phyloP scores from a whole-genome alignment of 495 filamentous ascomycete species.

The Rostrohypoxylon terebratum region DNA sequence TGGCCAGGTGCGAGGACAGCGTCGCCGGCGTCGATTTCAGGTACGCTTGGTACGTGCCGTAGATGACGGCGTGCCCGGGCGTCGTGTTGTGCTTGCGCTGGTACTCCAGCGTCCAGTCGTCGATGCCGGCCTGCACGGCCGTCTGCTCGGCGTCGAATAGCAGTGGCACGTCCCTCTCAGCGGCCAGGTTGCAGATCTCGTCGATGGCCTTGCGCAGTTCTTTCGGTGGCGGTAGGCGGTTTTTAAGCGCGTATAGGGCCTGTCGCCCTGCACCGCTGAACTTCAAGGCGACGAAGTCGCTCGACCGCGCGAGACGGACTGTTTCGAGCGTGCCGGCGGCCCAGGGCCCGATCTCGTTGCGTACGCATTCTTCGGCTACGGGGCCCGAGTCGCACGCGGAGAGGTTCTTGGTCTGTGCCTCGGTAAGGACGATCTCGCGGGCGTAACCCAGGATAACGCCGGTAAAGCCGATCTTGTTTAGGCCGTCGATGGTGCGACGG shows the following conservation, averaged over 20 bases:
- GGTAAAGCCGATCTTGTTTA: constrained; percentile 75
- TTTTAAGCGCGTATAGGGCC: constrained; percentile 72
- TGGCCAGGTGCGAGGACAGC: constrained; percentile 73
- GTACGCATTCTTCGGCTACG: constrained; percentile 58
- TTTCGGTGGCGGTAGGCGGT: constrained; percentile 67
- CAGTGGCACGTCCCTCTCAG: constrained; percentile 75
- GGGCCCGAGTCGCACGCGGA: constrained; percentile 47
- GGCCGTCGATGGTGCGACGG: constrained; percentile 63
- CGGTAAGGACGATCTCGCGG: constrained; percentile 74
- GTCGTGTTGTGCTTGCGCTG: constrained; percentile 80
- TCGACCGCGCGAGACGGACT: constrained; percentile 75
- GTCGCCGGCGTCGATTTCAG: constrained; percentile 75
- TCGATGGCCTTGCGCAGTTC: constrained; percentile 76
- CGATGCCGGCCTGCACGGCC: constrained; percentile 82
- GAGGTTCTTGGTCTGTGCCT: constrained; percentile 59
- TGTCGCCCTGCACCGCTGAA: constrained; percentile 91
- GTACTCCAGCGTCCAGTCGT: constrained; percentile 83
- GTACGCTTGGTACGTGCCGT: constrained; percentile 86
- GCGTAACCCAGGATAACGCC: constrained; percentile 85
- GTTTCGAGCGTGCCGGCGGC: constrained; percentile 79
- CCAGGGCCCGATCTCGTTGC: constrained; percentile 77
- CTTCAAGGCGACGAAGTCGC: constrained; percentile 91
- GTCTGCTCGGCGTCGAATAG: constrained; percentile 92
- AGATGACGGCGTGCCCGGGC: constrained; percentile 62
- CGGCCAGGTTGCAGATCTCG: constrained; percentile 80